phyloP scores from a whole-genome alignment of 2,329 filamentous ascomycete species.

The Venturia pyrina region DNA sequence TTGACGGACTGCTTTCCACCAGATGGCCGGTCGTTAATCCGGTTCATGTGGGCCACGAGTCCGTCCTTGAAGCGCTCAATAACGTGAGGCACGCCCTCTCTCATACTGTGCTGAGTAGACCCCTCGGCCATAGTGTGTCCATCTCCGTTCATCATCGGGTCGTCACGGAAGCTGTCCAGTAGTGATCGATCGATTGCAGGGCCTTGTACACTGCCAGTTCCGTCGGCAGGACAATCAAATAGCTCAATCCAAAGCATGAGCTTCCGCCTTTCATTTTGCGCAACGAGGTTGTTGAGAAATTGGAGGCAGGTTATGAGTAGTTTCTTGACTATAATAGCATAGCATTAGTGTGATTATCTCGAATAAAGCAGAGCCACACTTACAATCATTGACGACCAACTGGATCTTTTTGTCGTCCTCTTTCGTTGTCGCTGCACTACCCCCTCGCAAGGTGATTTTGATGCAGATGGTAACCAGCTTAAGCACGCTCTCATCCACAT shows the following conservation, averaged over 20 bases:
- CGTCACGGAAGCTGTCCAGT: neutral
- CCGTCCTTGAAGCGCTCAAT: conserved; percentile 9
- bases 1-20: conserved; percentile 13
- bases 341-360: neutral
- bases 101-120: neutral
- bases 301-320: conserved; percentile 56
- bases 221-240: conserved; percentile 43
- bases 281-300: conserved; percentile 56
- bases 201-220: neutral
- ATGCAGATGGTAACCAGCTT: conserved; percentile 54
- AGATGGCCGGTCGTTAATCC: neutral
- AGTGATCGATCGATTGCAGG: conserved; percentile 3
- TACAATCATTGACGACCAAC: conserved; percentile 54
- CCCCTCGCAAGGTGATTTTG: conserved; percentile 51
- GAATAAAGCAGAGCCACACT: neutral
- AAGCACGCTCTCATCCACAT: conserved; percentile 52
- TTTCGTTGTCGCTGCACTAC: conserved; percentile 31
- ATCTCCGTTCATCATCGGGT: conserved; percentile 4
- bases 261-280: conserved; percentile 55
- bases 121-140: neutral
- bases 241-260: conserved; percentile 56
- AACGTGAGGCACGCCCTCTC: conserved; percentile 5
- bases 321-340: conserved; percentile 32
- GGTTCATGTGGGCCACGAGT: conserved; percentile 8
- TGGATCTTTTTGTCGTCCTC: conserved; percentile 54